phyloP scores from a whole-genome alignment of 2,329 filamentous ascomycete genomes.

The Stagonosporopsis rhizophila region DNA sequence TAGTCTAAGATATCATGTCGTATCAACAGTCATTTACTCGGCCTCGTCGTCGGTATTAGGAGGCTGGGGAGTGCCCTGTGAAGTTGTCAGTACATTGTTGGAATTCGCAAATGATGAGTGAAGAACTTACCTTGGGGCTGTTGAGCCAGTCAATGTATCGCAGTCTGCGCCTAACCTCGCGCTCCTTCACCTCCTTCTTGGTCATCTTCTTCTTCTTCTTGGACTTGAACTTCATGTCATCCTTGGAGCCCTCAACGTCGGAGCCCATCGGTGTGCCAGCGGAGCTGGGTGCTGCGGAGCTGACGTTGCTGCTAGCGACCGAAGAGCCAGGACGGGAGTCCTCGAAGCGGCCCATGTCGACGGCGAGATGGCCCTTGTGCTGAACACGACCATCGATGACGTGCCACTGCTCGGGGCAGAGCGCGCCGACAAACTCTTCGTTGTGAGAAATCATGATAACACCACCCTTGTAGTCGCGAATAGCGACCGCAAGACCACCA shows the following conservation, averaged over 20 bases:
- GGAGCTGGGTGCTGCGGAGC: slow-evolving; percentile 49
- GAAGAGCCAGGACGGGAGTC: slow-evolving; percentile 72
- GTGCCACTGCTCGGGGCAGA: slow-evolving; percentile 96
- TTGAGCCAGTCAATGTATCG: slow-evolving; percentile 83
- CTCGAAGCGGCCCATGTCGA: slow-evolving; percentile 84
- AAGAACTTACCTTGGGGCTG: slow-evolving; percentile 62
- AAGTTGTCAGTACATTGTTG: slow-evolving; percentile 27
- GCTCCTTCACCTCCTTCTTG: slow-evolving; percentile 93
- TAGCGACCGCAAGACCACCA: slow-evolving; percentile 94
- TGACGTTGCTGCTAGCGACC: slow-evolving; percentile 56
- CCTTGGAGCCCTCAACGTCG: slow-evolving; percentile 78
- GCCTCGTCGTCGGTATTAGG: slow-evolving; percentile 52
- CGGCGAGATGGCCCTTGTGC: slow-evolving; percentile 77
- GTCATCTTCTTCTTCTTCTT: slow-evolving; percentile 99
- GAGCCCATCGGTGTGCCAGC: slow-evolving; percentile 74
- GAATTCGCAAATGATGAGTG: neutral
- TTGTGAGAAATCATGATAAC: slow-evolving; percentile 99
- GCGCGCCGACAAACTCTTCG: slow-evolving; percentile 95
- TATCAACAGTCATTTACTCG: slow-evolving; percentile 30
- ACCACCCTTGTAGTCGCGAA: slow-evolving; percentile 96
- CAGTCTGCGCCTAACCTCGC: slow-evolving; percentile 83
- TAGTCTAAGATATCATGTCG: slow-evolving; percentile 28
- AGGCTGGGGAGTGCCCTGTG: slow-evolving; percentile 50
- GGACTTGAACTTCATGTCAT: slow-evolving; percentile 85
- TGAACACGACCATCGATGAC: slow-evolving; percentile 87